Evolutionary conservation across 2,329 filamentous ascomycete genomes (phyloP).

Genomic region (Penicillium occitanis): DNA sequence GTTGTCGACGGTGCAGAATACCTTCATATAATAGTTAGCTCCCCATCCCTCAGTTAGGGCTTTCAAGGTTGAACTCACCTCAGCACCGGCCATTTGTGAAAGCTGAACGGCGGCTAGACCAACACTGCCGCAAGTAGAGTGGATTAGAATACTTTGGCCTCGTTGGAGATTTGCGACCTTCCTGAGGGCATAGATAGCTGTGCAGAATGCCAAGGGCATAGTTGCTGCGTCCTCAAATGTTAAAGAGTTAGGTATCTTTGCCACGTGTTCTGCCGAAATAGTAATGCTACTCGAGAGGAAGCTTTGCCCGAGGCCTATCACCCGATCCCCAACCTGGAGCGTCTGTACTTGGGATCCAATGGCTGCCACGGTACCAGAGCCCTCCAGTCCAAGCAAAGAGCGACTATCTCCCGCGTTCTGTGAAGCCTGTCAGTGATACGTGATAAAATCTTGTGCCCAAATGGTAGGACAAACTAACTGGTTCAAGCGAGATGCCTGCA

Average conservation of each 20-base stretch:
- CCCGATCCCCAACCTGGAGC: neutral
- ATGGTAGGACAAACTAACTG: neutral
- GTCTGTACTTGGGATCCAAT: neutral
- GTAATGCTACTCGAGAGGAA: neutral
- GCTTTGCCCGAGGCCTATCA: neutral
- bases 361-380: neutral
- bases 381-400: neutral
- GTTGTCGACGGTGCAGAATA: constrained; percentile 5
- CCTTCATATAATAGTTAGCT: neutral
- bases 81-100: constrained; percentile 27
- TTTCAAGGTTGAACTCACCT: constrained; percentile 24
- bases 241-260: constrained; percentile 58
- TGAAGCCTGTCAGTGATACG: neutral
- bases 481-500: neutral
- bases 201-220: constrained; percentile 47
- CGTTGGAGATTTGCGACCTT: neutral
- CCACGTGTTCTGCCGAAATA: neutral
- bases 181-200: constrained; percentile 23
- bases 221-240: constrained; percentile 53
- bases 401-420: neutral
- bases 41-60: neutral
- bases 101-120: constrained; percentile 35
- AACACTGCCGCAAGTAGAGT: constrained; percentile 34
- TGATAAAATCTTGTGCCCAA: neutral
- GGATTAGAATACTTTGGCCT: constrained; percentile 35